Evolutionary conservation across 768 basidiomycete species (phyloP).

Genomic region (Agrocybe praecox): DNA sequence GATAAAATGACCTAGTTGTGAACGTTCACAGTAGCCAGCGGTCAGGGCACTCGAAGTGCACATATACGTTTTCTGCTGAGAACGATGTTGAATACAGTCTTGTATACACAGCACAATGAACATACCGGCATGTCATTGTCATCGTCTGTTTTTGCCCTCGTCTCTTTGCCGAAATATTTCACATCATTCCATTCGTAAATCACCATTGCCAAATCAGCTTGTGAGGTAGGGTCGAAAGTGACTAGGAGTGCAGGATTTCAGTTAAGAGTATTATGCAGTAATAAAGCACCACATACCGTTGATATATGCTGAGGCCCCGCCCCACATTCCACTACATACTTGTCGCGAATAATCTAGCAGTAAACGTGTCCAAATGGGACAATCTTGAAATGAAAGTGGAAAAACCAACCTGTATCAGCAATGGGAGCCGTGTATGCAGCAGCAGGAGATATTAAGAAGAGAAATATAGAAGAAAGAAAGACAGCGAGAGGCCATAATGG

Average conservation of each 20-base stretch:
- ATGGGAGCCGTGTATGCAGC: constrained; percentile 67
- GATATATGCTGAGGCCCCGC: constrained; percentile 73
- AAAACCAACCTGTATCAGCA: constrained; percentile 53
- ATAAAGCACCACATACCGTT: constrained; percentile 58
- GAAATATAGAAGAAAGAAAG: constrained; percentile 28
- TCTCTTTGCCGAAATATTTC: constrained; percentile 75
- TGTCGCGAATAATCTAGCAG: constrained; percentile 75
- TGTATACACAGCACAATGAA: constrained; percentile 12
- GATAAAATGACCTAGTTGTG: constrained; percentile 89
- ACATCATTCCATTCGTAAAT: constrained; percentile 96
- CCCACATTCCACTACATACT: constrained; percentile 97
- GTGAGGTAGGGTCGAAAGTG: constrained; percentile 74
- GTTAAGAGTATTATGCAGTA: background rate
- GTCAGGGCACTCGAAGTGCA: constrained; percentile 85
- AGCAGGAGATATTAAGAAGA: constrained; percentile 35
- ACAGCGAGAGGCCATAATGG: constrained; percentile 22
- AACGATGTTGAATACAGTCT: constrained; percentile 11
- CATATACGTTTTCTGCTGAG: constrained; percentile 86
- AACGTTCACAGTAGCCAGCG: constrained; percentile 66
- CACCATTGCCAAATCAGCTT: constrained; percentile 91
- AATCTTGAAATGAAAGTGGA: background rate
- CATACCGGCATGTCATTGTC: constrained; percentile 59
- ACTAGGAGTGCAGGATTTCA: constrained; percentile 40
- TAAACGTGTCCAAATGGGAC: constrained; percentile 5
- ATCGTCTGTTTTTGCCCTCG: constrained; percentile 42